These are phyloP conservation scores for Clitopilus hobsonii DNA, from an alignment of 768 basidiomycete species.

Conservation along the genomic window DNA sequence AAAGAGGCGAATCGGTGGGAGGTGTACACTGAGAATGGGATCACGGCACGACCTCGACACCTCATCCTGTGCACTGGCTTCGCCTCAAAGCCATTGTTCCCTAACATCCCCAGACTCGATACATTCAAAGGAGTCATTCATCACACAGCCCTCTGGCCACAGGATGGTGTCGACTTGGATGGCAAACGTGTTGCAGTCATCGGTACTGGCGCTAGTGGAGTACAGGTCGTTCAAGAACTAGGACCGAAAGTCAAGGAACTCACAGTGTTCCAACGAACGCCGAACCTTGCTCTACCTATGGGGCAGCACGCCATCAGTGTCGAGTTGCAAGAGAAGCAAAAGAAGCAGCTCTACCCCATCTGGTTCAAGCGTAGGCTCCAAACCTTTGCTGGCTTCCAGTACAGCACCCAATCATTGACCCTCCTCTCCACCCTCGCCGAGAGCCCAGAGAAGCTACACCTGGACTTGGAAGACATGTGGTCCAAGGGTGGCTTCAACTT, in stretches of 20 bases:
- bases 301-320: slow-evolving; percentile 9
- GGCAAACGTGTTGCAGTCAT: slow-evolving; percentile 22
- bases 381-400: slow-evolving; percentile 15
- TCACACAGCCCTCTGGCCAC: slow-evolving; percentile 20
- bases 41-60: slow-evolving; percentile 12
- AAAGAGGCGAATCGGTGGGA: slow-evolving; percentile 14
- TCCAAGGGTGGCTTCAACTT: slow-evolving; percentile 16
- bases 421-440: slow-evolving; percentile 13
- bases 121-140: slow-evolving; percentile 18
- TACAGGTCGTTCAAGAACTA: slow-evolving; percentile 20
- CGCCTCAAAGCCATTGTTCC: slow-evolving; percentile 17
- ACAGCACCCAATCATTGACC: slow-evolving; percentile 6
- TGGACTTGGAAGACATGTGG: slow-evolving; percentile 18
- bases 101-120: slow-evolving; percentile 14
- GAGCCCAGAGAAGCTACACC: slow-evolving; percentile 11
- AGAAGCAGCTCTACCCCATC: slow-evolving; percentile 14
- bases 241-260: slow-evolving; percentile 16
- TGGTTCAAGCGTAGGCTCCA: slow-evolving; percentile 15
- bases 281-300: slow-evolving; percentile 19
- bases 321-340: slow-evolving; percentile 11
- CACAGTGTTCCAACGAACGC: slow-evolving; percentile 24
- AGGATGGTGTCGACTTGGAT: slow-evolving; percentile 12
- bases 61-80: slow-evolving; percentile 20
- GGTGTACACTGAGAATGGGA: slow-evolving; percentile 14
- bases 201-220: slow-evolving; percentile 23